Evolutionary conservation across 2,329 filamentous ascomycete genomes (phyloP).

Genomic region (Botrytis sinoallii): DNA sequence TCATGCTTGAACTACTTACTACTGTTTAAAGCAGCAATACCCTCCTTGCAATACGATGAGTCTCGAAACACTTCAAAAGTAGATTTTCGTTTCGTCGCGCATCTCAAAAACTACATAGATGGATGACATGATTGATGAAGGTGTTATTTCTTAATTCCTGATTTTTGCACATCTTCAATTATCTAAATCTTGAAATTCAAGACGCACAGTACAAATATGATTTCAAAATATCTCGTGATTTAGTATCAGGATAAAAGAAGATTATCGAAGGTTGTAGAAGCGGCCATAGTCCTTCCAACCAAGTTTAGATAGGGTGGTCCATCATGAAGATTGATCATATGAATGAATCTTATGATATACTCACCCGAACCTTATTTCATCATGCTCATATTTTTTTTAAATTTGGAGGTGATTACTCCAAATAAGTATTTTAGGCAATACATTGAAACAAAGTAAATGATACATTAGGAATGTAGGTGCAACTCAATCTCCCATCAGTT

Average conservation of each 20-base stretch:
- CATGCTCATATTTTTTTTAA: not conserved
- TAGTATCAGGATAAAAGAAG: not conserved
- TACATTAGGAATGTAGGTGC: no score
- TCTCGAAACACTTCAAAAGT: not conserved
- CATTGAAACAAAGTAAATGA: no score
- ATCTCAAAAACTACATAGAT: not conserved
- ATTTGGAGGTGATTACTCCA: no score
- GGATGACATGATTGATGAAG: rapidly evolving
- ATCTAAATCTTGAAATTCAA: not conserved
- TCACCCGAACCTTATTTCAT: rapidly evolving
- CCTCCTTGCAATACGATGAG: not conserved
- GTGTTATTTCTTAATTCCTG: rapidly evolving
- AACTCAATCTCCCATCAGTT: no score
- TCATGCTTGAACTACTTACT: not conserved
- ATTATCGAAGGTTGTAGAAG: not conserved
- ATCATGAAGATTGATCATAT: rapidly evolving
- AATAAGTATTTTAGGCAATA: no score
- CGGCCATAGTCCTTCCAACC: not conserved
- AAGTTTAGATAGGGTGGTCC: rapidly evolving
- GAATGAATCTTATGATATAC: rapidly evolving
- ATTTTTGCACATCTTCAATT: no score
- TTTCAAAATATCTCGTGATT: not conserved
- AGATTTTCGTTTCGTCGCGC: not conserved
- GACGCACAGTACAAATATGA: not conserved
- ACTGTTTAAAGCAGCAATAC: not conserved